Evolutionary conservation across 192 early-diverging fungal species (phyloP).

Genomic region (Rhizoclosmatium sp.): DNA sequence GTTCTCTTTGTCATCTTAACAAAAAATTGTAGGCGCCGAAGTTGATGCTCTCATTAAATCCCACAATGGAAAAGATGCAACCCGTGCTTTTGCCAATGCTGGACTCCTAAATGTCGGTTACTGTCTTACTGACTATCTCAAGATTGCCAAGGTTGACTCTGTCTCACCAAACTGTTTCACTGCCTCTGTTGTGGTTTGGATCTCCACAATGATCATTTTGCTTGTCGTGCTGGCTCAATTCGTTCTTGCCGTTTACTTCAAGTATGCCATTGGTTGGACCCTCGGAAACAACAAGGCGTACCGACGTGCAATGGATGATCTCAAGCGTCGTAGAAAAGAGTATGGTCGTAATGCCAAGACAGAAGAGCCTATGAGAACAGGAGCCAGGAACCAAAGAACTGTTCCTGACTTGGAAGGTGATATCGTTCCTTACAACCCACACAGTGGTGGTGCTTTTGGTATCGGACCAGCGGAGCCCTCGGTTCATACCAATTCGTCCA

Average conservation of each 20-base stretch:
- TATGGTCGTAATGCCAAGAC: slow-evolving; percentile 7
- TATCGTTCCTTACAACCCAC: slow-evolving; percentile 31
- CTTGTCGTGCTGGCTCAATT: slow-evolving; percentile 53
- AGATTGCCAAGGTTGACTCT: slow-evolving; percentile 82
- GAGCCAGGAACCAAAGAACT: neutral
- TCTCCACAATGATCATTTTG: slow-evolving; percentile 69
- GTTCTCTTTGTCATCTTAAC: neutral
- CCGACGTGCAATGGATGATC: slow-evolving; percentile 33
- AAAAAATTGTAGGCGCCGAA: neutral
- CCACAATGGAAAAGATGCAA: slow-evolving; percentile 62
- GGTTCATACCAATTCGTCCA: neutral
- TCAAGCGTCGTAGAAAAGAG: slow-evolving; percentile 25
- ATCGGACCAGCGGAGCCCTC: neutral
- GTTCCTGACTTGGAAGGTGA: slow-evolving; percentile 21
- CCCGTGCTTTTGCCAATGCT: slow-evolving; percentile 29
- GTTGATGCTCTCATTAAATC: slow-evolving; percentile 34
- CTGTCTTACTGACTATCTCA: slow-evolving; percentile 81
- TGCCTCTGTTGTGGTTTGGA: slow-evolving; percentile 79
- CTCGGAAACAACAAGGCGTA: slow-evolving; percentile 49
- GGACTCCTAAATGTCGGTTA: slow-evolving; percentile 48
- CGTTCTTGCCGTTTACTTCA: slow-evolving; percentile 58
- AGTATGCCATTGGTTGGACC: slow-evolving; percentile 50
- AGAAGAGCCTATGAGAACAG: neutral
- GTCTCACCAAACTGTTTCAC: slow-evolving; percentile 81
- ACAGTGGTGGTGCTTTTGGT: slow-evolving; percentile 9